Base-by-base conservation (phyloP, 1,139 yeast genomes). In the Sugiyamaella xylanicola region DNA sequence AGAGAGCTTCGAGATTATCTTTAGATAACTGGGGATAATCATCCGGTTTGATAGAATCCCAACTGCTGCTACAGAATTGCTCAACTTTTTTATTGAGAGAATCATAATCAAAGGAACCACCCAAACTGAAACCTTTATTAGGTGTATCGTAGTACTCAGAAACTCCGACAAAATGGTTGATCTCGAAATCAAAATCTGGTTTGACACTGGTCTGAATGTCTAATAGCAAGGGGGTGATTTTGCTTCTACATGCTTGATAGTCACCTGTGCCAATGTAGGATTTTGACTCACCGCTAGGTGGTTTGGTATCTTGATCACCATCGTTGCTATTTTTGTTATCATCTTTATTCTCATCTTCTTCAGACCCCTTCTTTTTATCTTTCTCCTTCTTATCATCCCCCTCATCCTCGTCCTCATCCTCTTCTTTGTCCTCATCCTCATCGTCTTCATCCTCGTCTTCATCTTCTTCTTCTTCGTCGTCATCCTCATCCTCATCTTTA, bases 61-160 rank as follows among this genome's bases (percentile, higher is more conserved):
- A 75, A 17, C 74, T 75, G 1, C 77, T 68, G 22, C 62, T 59
- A 63, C 89, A 84, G 36, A 82, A 73, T 39, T 72, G 73, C 25
- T 74, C 65, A 1, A 86, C 81, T 55, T 77, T 72, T 2, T 70
- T 68, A 58, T 78, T 75, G 19, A 83, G 77, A 22, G 67, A 59
- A 3, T 63, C 63, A 49, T 68, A 70, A 56, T 76, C 75, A 55
- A 72, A 73, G 37, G 64, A 67, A 1, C 78, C 78, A 5, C 75
- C 74, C 59, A 72, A 60, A 11, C 67, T 64, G 52, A 72, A 73
- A 2, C 84, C 74, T 36, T 76, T 77, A n/a, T 78, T 77, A 8
- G 86, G 75, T 2, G 90, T 82, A 67, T 87, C 87, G 88, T 91
- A 87, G 70, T 86, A 87, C 44, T 91, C 95, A 63, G 91, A 85